Conservation (phyloP, 352 stramenopile species). For the Pythium guiyangense region DNA sequence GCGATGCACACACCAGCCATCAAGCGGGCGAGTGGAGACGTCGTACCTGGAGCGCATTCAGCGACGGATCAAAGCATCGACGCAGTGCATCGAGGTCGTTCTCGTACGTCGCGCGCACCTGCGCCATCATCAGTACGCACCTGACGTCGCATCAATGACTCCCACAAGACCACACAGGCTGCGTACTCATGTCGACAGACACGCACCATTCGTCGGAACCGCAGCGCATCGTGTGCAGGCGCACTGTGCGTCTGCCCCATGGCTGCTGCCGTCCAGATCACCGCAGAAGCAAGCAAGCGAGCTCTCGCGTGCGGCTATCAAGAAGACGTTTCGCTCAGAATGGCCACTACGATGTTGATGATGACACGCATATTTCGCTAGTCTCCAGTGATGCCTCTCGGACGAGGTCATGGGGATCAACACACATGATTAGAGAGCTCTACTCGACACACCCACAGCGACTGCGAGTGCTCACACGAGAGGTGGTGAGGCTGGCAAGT, state of each 20-base stretch:
- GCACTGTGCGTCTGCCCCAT: constrained; percentile 63
- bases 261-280: neutral
- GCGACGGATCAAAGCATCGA: constrained; percentile 29
- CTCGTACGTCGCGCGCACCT: constrained; percentile 48
- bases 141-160: neutral
- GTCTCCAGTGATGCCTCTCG: too few species aligned
- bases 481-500: neutral
- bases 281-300: neutral
- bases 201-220: constrained; percentile 55
- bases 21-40: neutral
- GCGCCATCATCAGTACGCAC: neutral
- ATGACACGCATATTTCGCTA: too few species aligned
- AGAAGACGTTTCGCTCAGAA: neutral
- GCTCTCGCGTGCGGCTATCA: too few species aligned
- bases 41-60: constrained; percentile 50
- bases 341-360: too few species aligned
- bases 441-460: too few species aligned
- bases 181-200: too few species aligned
- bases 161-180: neutral
- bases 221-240: constrained; percentile 37
- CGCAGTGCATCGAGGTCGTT: constrained; percentile 40
- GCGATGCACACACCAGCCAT: neutral
- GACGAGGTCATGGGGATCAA: too few species aligned
- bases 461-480: neutral
- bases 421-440: too few species aligned